Conservation (phyloP, 352 stramenopile genomes). For the Pythium vanterpoolii region DNA sequence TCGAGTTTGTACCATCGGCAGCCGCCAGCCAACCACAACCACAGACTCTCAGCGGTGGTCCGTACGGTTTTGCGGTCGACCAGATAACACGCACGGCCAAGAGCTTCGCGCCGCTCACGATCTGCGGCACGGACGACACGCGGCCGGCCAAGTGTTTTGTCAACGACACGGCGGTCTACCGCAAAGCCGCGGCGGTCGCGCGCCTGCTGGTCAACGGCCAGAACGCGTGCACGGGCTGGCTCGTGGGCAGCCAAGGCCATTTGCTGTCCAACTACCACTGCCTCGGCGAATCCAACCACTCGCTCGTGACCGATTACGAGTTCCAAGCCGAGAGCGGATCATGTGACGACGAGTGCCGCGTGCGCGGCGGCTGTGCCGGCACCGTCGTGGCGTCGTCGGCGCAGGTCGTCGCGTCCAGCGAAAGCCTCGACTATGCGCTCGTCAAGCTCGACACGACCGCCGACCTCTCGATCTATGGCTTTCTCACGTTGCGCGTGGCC, state of each 20-base stretch:
- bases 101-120: constrained; percentile 3
- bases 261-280: constrained; percentile 34
- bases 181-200: constrained; percentile 18
- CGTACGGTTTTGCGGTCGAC: constrained; percentile 21
- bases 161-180: constrained; percentile 8
- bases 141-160: constrained; percentile 24
- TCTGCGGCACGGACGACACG: constrained; percentile 30
- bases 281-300: constrained; percentile 13
- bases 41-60: no score
- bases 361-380: constrained; percentile 34
- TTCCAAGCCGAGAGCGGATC: constrained; percentile 18
- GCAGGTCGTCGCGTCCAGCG: constrained; percentile 16
- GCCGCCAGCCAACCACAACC: no score
- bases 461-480: constrained; percentile 19
- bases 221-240: constrained; percentile 22
- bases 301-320: constrained; percentile 15
- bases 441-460: constrained; percentile 27
- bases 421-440: constrained; percentile 25
- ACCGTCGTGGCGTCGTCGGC: constrained; percentile 16
- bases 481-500: constrained; percentile 18
- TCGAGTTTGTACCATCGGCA: constrained; percentile 22
- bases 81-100: constrained; percentile 16
- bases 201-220: constrained; percentile 26
- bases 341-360: constrained; percentile 48
- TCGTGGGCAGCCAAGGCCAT: constrained; percentile 29